Conservation (phyloP, 371 early-diverging fungal species). For the Entomophthora muscae region DNA sequence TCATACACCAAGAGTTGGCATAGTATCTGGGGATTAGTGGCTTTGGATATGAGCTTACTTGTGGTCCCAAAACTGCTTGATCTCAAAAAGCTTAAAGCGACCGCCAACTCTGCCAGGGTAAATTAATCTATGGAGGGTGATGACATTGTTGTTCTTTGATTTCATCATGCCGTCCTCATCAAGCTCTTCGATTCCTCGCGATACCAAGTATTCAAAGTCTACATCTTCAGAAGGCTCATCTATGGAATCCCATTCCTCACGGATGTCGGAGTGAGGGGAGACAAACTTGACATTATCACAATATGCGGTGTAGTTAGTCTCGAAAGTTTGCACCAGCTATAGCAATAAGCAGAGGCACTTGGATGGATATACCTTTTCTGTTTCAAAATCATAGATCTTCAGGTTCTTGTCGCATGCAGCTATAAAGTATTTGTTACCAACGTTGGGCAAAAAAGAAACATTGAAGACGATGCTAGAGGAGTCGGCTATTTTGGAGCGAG, state of each 20-base stretch:
- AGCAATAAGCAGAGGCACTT: background rate
- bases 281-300: slow-evolving; percentile 81
- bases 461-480: slow-evolving; percentile 91
- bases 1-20: slow-evolving; percentile 83
- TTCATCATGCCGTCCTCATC: slow-evolving; percentile 45
- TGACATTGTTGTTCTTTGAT: slow-evolving; percentile 67
- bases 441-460: slow-evolving; percentile 76
- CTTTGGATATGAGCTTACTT: slow-evolving; percentile 40
- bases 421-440: slow-evolving; percentile 77
- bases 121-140: slow-evolving; percentile 55
- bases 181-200: slow-evolving; percentile 74
- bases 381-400: slow-evolving; percentile 75
- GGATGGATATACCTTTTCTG: slow-evolving; percentile 28
- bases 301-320: slow-evolving; percentile 64
- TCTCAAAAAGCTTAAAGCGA: slow-evolving; percentile 46
- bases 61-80: slow-evolving; percentile 49
- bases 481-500: slow-evolving; percentile 45
- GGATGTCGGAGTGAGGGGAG: slow-evolving; percentile 11
- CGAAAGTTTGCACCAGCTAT: slow-evolving; percentile 57
- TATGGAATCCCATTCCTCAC: slow-evolving; percentile 8
- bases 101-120: slow-evolving; percentile 48
- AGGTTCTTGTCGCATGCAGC: slow-evolving; percentile 75
- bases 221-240: slow-evolving; percentile 10
- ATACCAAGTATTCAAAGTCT: slow-evolving; percentile 38
- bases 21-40: slow-evolving; percentile 30